A percentile compares a stretch with the other conserved stretches of the same genome.
phyloP scores from a whole-genome alignment of 768 basidiomycete species.

The Suillus sp. region DNA sequence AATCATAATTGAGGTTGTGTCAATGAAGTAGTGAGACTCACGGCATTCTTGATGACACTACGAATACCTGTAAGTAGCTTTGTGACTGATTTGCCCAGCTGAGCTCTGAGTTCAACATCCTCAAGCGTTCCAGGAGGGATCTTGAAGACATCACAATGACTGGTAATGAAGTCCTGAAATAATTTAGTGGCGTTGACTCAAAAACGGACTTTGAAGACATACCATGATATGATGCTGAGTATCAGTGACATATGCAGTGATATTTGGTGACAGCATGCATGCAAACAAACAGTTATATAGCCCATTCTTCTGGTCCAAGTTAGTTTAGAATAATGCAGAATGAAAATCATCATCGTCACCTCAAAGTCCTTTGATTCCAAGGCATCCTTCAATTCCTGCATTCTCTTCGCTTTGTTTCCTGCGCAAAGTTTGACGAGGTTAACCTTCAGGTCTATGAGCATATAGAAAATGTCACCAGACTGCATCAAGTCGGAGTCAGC shows the following conservation, averaged over 20 bases:
- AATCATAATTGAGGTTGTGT: too few species aligned
- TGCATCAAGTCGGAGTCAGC: background rate
- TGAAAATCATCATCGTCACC: too few species aligned
- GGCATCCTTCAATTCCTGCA: too few species aligned
- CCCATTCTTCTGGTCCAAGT: background rate
- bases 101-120: constrained; percentile 3
- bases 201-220: background rate
- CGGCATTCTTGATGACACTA: constrained; percentile 6
- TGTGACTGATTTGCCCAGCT: constrained; percentile 10
- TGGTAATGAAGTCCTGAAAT: constrained; percentile 11
- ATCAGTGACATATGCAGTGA: constrained; percentile 11
- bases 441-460: constrained; percentile 6
- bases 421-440: background rate
- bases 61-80: constrained; percentile 2
- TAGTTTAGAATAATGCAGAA: background rate
- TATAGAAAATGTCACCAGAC: background rate
- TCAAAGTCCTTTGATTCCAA: too few species aligned
- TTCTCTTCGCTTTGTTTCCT: too few species aligned
- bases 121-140: constrained; percentile 4
- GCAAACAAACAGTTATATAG: background rate
- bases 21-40: background rate
- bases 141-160: constrained; percentile 1
- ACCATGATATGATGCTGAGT: constrained; percentile 12
- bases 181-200: background rate
- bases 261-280: constrained; percentile 10